Percentiles rank a stretch among this genome's conserved stretches.
phyloP scores from a whole-genome alignment of 1,284 basidiomycete species.

The Mycena citricolor region DNA sequence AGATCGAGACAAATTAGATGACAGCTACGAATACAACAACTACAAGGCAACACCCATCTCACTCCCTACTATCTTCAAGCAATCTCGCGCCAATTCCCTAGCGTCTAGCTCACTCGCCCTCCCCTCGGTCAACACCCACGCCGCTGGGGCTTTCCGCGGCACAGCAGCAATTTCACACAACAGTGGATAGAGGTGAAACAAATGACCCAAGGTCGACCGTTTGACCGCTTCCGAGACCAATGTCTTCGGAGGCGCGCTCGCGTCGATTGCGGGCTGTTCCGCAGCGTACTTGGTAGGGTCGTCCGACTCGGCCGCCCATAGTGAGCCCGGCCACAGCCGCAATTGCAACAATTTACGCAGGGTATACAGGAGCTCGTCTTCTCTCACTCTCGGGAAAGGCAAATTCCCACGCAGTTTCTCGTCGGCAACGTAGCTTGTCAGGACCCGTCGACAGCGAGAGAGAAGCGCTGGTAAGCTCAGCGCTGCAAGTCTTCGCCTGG shows the following conservation, averaged over 20 bases:
- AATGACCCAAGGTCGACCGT: slow-evolving; percentile 72
- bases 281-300: slow-evolving; percentile 54
- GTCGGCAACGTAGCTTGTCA: slow-evolving; percentile 81
- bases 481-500: slow-evolving; percentile 66
- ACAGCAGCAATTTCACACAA: slow-evolving; percentile 78
- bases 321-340: slow-evolving; percentile 67
- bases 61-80: slow-evolving; percentile 69
- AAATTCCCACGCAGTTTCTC: slow-evolving; percentile 77
- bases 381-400: slow-evolving; percentile 84
- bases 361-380: slow-evolving; percentile 89
- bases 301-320: slow-evolving; percentile 74
- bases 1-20: no score
- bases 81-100: slow-evolving; percentile 63
- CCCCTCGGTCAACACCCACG: slow-evolving; percentile 50
- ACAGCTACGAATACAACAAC: background rate
- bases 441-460: slow-evolving; percentile 65
- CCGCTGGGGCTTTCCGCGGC: slow-evolving; percentile 61
- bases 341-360: slow-evolving; percentile 74
- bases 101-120: slow-evolving; percentile 60
- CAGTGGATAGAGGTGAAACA: slow-evolving; percentile 82
- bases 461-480: slow-evolving; percentile 71
- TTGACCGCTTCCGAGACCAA: slow-evolving; percentile 68
- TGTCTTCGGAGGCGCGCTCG: slow-evolving; percentile 43
- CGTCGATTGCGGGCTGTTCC: slow-evolving; percentile 51
- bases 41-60: slow-evolving; percentile 69